A percentile compares a stretch with the other conserved stretches of the same genome.
Evolutionary conservation across 805 yeast species (phyloP).

Genomic region (Candida corydali): DNA sequence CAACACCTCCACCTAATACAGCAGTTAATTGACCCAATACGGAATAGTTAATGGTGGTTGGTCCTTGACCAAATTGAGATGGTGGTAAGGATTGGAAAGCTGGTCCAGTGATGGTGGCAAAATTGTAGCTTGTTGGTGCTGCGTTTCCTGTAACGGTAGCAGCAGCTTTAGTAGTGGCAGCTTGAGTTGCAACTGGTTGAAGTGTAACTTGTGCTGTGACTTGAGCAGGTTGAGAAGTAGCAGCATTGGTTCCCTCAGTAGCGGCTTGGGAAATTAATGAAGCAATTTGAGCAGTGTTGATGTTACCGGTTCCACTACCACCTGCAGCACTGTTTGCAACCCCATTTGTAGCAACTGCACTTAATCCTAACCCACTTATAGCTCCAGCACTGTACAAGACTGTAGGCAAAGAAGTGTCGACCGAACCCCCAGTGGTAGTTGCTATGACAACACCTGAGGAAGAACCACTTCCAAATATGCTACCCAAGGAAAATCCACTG

Average conservation of each 20-base stretch:
- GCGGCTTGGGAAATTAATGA: slow-evolving; percentile 2
- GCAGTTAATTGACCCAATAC: slow-evolving; percentile 5
- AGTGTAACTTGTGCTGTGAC: too few species aligned
- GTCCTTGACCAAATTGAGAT: slow-evolving; percentile 7
- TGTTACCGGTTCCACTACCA: not conserved
- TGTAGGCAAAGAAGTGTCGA: slow-evolving; percentile 5
- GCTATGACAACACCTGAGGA: not conserved
- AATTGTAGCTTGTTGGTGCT: slow-evolving; percentile 1
- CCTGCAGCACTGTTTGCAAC: not conserved
- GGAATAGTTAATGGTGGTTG: slow-evolving; percentile 7
- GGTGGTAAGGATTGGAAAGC: slow-evolving; percentile 7
- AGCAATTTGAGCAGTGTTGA: slow-evolving; percentile 3
- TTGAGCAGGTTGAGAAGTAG: too few species aligned
- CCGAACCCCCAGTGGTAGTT: not conserved
- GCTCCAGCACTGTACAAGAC: slow-evolving; percentile 3
- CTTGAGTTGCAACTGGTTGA: not conserved
- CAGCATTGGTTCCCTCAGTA: slow-evolving; percentile 5
- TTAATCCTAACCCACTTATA: not conserved
- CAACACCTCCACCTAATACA: slow-evolving; percentile 1
- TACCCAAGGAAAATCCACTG: slow-evolving; percentile 7
- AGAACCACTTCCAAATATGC: slow-evolving; percentile 4
- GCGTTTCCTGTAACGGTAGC: slow-evolving; percentile 5
- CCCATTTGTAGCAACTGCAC: too few species aligned
- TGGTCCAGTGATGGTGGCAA: slow-evolving; percentile 6
- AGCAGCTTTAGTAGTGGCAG: slow-evolving; percentile 1